Conservation (phyloP, 805 yeast species). For the Metschnikowia arizonensis region DNA sequence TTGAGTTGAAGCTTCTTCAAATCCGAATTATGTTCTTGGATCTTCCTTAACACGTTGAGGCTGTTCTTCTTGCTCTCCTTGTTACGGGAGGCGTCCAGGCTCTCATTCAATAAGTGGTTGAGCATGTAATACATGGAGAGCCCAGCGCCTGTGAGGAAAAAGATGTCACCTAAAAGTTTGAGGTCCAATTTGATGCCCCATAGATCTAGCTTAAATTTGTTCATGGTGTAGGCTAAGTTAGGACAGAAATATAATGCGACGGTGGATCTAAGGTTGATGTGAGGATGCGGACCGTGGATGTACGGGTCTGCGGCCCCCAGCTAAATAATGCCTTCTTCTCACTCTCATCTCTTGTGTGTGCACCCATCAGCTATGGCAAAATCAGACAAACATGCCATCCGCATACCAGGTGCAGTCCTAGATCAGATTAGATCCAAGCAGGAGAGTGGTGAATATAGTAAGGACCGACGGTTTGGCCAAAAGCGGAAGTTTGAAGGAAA, state of each 20-base stretch:
- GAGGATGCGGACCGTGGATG: too few species aligned
- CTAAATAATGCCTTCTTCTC: conserved; percentile 6
- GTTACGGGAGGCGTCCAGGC: conserved; percentile 37
- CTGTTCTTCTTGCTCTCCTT: conserved; percentile 59
- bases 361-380: conserved; percentile 9
- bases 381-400: conserved; percentile 41
- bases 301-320: conserved; percentile 1
- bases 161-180: conserved; percentile 38
- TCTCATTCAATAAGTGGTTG: conserved; percentile 36
- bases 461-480: conserved; percentile 25
- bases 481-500: conserved; percentile 24
- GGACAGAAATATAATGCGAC: too few species aligned
- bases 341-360: conserved; percentile 5
- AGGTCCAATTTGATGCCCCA: conserved; percentile 38
- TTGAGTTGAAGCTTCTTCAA: conserved; percentile 51
- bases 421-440: conserved; percentile 46
- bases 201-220: conserved; percentile 31
- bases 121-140: conserved; percentile 65
- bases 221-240: conserved; percentile 27
- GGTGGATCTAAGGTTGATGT: too few species aligned
- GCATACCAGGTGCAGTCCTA: conserved; percentile 51
- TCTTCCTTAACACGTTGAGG: conserved; percentile 36
- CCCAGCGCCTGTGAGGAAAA: conserved; percentile 54
- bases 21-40: conserved; percentile 52
- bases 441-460: conserved; percentile 43